phyloP scores from a whole-genome alignment of 768 basidiomycete genomes.

The Collybia sordida region DNA sequence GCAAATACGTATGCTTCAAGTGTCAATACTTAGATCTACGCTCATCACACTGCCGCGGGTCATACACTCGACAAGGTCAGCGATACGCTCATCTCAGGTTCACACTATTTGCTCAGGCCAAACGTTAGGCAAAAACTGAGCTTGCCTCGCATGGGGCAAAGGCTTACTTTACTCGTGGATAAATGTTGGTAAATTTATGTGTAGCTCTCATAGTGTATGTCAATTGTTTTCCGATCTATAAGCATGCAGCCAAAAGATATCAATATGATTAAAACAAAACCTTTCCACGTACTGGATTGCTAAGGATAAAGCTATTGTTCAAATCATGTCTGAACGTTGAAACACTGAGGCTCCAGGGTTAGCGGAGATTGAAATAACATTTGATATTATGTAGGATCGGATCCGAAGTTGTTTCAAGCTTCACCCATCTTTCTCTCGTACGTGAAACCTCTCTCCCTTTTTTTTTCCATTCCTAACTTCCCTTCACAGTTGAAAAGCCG shows the following conservation, averaged over 20 bases:
- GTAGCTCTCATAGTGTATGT: not conserved
- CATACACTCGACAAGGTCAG: conserved; percentile 85
- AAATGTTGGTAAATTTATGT: conserved; percentile 21
- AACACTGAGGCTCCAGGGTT: not conserved
- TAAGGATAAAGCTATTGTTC: conserved; percentile 2
- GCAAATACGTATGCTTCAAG: conserved; percentile 9
- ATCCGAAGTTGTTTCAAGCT: conserved; percentile 1
- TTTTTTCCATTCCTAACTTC: conserved; percentile 15
- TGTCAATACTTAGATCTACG: conserved; percentile 56
- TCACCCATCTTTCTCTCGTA: conserved; percentile 29
- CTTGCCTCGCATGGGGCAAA: conserved; percentile 83
- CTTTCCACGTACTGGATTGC: not conserved
- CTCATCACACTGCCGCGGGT: conserved; percentile 77
- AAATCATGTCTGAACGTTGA: not conserved
- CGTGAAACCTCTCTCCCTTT: conserved; percentile 40
- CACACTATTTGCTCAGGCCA: conserved; percentile 1
- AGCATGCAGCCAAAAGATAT: no score
- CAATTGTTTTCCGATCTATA: not conserved
- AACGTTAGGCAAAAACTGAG: conserved; percentile 74
- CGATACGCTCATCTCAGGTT: conserved; percentile 1
- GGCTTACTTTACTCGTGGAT: conserved; percentile 85
- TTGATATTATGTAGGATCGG: not conserved
- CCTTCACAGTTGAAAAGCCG: conserved; percentile 56
- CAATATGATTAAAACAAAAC: no score
- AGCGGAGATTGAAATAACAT: conserved; percentile 2